phyloP scores from a whole-genome alignment of 2,329 filamentous ascomycete species.

The Chrysosporium queenslandicum region DNA sequence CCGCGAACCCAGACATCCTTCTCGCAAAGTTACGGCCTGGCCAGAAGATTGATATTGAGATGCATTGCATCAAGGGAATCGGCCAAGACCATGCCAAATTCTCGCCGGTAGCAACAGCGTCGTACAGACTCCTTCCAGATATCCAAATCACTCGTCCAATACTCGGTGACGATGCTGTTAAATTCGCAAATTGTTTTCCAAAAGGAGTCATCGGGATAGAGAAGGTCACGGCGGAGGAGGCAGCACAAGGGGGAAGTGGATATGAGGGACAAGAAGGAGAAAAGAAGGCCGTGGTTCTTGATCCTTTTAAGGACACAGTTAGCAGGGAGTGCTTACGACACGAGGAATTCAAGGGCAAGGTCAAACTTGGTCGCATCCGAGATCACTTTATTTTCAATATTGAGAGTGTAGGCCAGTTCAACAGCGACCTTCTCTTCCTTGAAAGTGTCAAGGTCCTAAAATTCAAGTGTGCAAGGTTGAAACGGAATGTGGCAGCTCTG shows the following conservation, averaged over 20 bases:
- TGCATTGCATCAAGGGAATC: conserved; percentile 92
- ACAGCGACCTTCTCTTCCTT: conserved; percentile 86
- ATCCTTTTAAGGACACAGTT: conserved; percentile 90
- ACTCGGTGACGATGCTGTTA: conserved; percentile 71
- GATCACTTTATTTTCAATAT: conserved; percentile 98
- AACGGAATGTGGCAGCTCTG: conserved; percentile 37
- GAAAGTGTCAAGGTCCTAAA: conserved; percentile 79
- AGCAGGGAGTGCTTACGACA: conserved; percentile 87
- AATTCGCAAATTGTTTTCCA: conserved; percentile 85
- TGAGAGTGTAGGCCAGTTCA: conserved; percentile 90
- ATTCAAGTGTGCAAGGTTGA: conserved; percentile 57
- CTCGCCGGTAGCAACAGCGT: conserved; percentile 88
- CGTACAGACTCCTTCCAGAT: conserved; percentile 79
- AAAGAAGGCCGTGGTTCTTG: conserved; percentile 72
- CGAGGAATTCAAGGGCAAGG: conserved; percentile 87
- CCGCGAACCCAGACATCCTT: conserved; percentile 84
- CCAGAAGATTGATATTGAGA: conserved; percentile 73
- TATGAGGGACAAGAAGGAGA: conserved; percentile 70
- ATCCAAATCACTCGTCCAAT: conserved; percentile 81
- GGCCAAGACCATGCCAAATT: conserved; percentile 95
- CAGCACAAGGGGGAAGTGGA: conserved; percentile 47
- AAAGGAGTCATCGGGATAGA: conserved; percentile 75
- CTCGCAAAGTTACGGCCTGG: conserved; percentile 88
- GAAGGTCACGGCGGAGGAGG: conserved; percentile 58
- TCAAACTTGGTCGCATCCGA: conserved; percentile 76